These are phyloP conservation scores for Acaromyces ingoldii DNA, from an alignment of 1,284 basidiomycete species.

Conservation along the genomic window DNA sequence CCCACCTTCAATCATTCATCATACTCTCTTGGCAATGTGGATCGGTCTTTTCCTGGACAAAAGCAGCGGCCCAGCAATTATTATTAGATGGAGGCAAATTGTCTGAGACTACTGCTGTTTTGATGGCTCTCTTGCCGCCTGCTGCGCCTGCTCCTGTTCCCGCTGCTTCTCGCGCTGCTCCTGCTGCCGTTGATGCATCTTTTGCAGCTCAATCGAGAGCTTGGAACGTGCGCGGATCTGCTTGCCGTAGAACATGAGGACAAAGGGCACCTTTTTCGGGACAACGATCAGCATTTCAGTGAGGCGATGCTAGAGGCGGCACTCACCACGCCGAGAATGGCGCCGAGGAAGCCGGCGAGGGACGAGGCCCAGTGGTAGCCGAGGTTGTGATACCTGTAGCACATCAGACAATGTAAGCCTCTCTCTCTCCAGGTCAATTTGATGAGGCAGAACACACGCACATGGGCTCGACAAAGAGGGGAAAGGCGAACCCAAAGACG, in stretches of 20 bases:
- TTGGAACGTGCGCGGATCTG: constrained; percentile 62
- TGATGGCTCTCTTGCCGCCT: no score
- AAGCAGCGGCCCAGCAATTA: no score
- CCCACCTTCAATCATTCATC: no score
- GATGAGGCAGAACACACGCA: constrained; percentile 47
- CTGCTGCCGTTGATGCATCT: constrained; percentile 5
- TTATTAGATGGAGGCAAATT: no score
- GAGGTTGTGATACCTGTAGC: constrained; percentile 49
- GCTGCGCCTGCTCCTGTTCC: no score
- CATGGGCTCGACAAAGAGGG: constrained; percentile 53
- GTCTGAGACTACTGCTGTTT: no score
- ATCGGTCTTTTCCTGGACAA: no score
- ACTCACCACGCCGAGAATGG: constrained; percentile 60
- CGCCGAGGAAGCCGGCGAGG: constrained; percentile 62
- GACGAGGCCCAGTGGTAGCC: constrained; percentile 69
- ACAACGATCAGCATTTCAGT: no score
- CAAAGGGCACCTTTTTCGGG: constrained; percentile 55
- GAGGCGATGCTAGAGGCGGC: no score
- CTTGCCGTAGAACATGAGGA: constrained; percentile 64
- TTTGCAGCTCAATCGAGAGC: constrained; percentile 51
- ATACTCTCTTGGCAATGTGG: no score
- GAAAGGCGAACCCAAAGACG: constrained; percentile 43
- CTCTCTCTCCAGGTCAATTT: background rate
- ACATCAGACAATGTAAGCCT: background rate
- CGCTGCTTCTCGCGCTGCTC: no score